Evolutionary conservation across 306 rosid genomes (phyloP).

Genomic region (Fragaria nilgerrensis): DNA sequence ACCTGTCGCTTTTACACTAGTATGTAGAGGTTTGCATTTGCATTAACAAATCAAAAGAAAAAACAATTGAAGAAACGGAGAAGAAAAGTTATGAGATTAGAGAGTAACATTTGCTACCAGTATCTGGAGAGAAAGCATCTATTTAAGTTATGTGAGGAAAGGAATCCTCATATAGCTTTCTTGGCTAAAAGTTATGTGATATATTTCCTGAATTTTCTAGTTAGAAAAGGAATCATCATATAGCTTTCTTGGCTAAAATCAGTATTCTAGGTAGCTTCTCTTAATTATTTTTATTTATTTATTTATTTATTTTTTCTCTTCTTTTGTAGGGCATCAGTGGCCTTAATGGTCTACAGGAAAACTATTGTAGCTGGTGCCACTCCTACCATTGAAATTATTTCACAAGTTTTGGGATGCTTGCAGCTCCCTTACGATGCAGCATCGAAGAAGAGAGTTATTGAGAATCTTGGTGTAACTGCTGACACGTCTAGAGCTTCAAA

Average conservation of each 20-base stretch:
- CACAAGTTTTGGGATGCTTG: slow-evolving; percentile 90
- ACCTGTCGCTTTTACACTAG: neutral
- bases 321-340: slow-evolving; percentile 70
- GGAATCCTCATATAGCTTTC: too few species aligned
- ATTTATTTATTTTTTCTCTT: neutral
- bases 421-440: slow-evolving; percentile 61
- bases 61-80: neutral
- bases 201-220: neutral
- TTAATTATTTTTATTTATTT: slow-evolving; percentile 6
- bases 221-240: neutral
- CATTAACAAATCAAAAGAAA: neutral
- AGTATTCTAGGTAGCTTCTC: slow-evolving; percentile 24
- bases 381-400: slow-evolving; percentile 68
- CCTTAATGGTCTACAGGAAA: slow-evolving; percentile 81
- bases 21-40: neutral
- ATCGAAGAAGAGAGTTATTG: slow-evolving; percentile 62
- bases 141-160: too few species aligned
- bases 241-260: slow-evolving; percentile 26
- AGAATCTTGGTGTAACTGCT: slow-evolving; percentile 59
- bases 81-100: neutral
- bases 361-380: slow-evolving; percentile 60
- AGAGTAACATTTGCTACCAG: neutral
- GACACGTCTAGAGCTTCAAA: slow-evolving; percentile 51
- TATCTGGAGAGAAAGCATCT: neutral
- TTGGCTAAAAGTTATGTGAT: too few species aligned